Evolutionary conservation across 371 early-diverging fungal genomes (phyloP).

Genomic region (Syncephalastrum racemosum): DNA sequence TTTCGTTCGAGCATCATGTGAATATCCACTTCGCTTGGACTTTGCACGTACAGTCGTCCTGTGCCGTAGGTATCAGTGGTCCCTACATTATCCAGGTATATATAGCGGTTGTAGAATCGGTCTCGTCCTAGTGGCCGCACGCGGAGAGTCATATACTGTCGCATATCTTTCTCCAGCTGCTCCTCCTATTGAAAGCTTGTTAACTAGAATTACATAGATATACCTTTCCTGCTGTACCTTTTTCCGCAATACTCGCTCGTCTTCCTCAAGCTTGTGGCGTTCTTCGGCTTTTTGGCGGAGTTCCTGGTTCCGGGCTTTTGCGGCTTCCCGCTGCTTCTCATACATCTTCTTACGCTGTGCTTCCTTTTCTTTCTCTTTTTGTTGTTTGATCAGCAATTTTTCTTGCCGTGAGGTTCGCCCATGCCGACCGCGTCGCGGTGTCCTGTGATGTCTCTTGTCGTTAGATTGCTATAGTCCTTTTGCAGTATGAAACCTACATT

Average conservation of each 20-base stretch:
- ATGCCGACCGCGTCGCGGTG: too few species aligned
- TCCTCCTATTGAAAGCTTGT: constrained; percentile 43
- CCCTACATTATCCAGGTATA: constrained; percentile 79
- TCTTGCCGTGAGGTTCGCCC: constrained; percentile 45
- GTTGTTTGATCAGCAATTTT: constrained; percentile 49
- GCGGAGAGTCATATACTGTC: constrained; percentile 62
- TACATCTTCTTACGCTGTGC: constrained; percentile 34
- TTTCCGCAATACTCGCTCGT: constrained; percentile 44
- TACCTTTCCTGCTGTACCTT: constrained; percentile 20
- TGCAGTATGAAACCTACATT: constrained; percentile 10
- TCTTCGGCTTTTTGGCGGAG: constrained; percentile 46
- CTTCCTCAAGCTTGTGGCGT: constrained; percentile 51
- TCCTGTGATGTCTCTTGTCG: too few species aligned
- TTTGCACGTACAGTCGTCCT: constrained; percentile 66
- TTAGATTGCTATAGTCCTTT: too few species aligned
- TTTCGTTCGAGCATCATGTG: constrained; percentile 44
- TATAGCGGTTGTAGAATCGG: constrained; percentile 83
- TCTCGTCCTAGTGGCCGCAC: constrained; percentile 78
- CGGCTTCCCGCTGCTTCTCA: constrained; percentile 44
- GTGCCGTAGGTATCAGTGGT: constrained; percentile 59
- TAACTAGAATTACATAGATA: not conserved
- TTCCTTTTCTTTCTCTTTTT: constrained; percentile 51
- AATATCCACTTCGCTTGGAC: constrained; percentile 55
- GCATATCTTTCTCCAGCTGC: constrained; percentile 63
- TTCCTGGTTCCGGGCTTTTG: constrained; percentile 48